A percentile compares a stretch with the other conserved stretches of the same genome.
phyloP scores from a whole-genome alignment of 192 early-diverging fungal genomes.

The Coemansia sp. region DNA sequence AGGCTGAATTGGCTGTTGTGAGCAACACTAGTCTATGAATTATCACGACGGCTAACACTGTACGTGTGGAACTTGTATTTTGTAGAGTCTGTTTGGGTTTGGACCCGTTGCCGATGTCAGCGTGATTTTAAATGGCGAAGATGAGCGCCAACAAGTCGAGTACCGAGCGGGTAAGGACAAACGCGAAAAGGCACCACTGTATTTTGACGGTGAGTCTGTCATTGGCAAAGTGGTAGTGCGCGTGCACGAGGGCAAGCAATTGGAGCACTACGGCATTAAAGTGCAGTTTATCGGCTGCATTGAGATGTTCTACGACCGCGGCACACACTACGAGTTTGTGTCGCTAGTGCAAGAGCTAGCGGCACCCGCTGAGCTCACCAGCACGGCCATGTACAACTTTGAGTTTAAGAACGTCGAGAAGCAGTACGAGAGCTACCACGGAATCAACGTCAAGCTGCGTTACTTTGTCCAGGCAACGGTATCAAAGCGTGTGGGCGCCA shows the following conservation, averaged over 20 bases:
- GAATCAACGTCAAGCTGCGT: constrained; percentile 96
- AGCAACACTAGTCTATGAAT: background rate
- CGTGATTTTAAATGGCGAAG: constrained; percentile 78
- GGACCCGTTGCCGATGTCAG: constrained; percentile 86
- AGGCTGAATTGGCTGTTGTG: background rate
- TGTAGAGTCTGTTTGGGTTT: constrained; percentile 71
- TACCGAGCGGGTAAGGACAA: constrained; percentile 91
- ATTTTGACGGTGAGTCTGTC: constrained; percentile 95
- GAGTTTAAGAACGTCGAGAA: constrained; percentile 99
- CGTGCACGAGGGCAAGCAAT: constrained; percentile 80
- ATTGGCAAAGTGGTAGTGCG: constrained; percentile 75
- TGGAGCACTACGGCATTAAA: constrained; percentile 98
- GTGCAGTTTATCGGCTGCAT: constrained; percentile 98
- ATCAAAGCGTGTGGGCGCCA: constrained; percentile 80
- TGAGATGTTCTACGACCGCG: constrained; percentile 94
- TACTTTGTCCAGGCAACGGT: constrained; percentile 96
- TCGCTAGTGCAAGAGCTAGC: constrained; percentile 93
- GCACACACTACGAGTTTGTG: constrained; percentile 93
- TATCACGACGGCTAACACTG: background rate
- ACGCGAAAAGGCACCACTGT: constrained; percentile 89
- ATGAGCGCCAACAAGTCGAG: constrained; percentile 89
- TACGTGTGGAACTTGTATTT: background rate
- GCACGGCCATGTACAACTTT: constrained; percentile 82
- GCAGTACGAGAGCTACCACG: constrained; percentile 96
- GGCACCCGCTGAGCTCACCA: constrained; percentile 86